Evolutionary conservation across 2,329 filamentous ascomycete genomes (phyloP).

Genomic region (Cercospora zeina): DNA sequence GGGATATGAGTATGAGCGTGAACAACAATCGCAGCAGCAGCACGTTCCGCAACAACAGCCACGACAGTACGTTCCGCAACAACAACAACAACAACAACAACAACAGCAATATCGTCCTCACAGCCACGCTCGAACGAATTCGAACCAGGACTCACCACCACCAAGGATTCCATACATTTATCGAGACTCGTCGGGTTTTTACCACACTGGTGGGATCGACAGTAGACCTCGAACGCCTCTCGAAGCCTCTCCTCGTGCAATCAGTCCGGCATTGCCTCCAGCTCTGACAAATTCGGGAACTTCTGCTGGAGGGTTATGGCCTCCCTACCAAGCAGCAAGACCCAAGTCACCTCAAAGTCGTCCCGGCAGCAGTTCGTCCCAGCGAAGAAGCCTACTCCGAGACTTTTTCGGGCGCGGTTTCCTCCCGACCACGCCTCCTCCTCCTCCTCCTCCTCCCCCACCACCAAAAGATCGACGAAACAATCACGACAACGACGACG

Average conservation of each 20-base stretch:
- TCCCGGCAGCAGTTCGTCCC: constrained; percentile 5
- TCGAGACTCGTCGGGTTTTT: not conserved
- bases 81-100: not conserved
- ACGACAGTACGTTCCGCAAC: not conserved
- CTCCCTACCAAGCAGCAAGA: not conserved
- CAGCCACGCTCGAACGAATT: not conserved
- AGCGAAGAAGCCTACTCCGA: constrained; percentile 17
- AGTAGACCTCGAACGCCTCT: not conserved
- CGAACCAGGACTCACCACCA: not conserved
- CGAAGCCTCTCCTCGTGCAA: not conserved
- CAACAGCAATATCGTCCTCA: not conserved
- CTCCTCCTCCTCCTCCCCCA: too few relatives aligned
- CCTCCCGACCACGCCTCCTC: constrained; percentile 8
- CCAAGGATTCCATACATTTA: not conserved
- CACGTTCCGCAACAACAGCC: not conserved
- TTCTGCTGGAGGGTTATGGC: not conserved
- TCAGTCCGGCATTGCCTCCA: not conserved
- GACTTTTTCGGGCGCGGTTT: constrained; percentile 19
- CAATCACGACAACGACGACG: too few relatives aligned
- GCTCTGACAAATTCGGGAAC: too few relatives aligned
- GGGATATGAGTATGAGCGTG: not conserved
- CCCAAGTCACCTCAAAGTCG: not conserved
- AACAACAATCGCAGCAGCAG: not conserved
- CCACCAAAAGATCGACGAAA: not conserved
- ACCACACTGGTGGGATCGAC: not conserved